A percentile compares a stretch with the other conserved stretches of the same genome.
Evolutionary conservation across 805 yeast species (phyloP).

Genomic region (Blastobotrys parvus): DNA sequence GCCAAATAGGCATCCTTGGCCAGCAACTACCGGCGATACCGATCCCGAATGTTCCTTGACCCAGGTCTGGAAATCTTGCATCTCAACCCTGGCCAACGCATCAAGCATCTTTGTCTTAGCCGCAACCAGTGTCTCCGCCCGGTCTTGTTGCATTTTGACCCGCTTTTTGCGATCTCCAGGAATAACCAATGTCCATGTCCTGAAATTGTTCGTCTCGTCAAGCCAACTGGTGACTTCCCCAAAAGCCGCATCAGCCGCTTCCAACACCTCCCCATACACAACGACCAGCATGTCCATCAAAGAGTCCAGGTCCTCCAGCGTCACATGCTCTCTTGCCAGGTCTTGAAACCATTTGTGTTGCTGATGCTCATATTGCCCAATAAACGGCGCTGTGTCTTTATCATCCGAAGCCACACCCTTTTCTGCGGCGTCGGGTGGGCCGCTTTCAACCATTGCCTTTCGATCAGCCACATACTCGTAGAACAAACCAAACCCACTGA

Average conservation of each 20-base stretch:
- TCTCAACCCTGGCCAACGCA: conserved; percentile 9
- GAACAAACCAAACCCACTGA: conserved; percentile 19
- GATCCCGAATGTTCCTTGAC: conserved; percentile 14
- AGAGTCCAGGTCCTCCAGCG: conserved; percentile 10
- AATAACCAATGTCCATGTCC: conserved; percentile 12
- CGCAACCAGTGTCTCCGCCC: too few species aligned
- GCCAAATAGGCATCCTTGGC: neutral
- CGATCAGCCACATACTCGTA: conserved; percentile 11
- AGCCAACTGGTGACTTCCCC: conserved; percentile 14
- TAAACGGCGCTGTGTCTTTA: too few species aligned
- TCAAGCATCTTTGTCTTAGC: too few species aligned
- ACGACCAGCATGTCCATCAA: conserved; percentile 4
- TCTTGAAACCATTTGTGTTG: conserved; percentile 7
- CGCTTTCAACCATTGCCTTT: conserved; percentile 2
- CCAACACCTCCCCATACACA: conserved; percentile 2
- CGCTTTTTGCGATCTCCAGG: too few species aligned
- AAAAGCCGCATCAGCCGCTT: conserved; percentile 11
- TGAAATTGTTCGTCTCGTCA: conserved; percentile 17
- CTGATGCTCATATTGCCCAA: neutral
- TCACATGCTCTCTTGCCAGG: conserved; percentile 9
- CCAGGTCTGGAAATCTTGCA: conserved; percentile 3
- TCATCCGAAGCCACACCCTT: too few species aligned
- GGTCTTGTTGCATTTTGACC: too few species aligned
- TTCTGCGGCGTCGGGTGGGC: neutral
- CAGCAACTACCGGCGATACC: conserved; percentile 25